Evolutionary conservation across 805 yeast species (phyloP).

Genomic region (Myxozyma kluyveri): DNA sequence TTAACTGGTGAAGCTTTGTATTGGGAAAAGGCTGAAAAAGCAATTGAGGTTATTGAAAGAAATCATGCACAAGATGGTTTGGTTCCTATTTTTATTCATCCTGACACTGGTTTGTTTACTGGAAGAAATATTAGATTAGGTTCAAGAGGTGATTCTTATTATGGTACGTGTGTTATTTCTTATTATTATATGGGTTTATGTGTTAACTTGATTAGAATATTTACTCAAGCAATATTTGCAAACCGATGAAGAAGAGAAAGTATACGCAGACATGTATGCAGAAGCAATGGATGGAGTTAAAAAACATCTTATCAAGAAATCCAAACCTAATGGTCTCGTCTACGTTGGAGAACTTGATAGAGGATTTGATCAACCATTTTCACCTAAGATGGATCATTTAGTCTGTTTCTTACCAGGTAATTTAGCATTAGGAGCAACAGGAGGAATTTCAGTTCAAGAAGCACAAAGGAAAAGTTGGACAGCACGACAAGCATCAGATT

Average conservation of each 20-base stretch:
- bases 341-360: conserved; percentile 74
- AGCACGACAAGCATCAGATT: conserved; percentile 55
- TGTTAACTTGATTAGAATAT: conserved; percentile 45
- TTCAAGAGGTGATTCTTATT: conserved; percentile 89
- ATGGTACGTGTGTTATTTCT: conserved; percentile 42
- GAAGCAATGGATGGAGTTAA: conserved; percentile 76
- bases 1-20: conserved; percentile 75
- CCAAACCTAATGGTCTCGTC: conserved; percentile 57
- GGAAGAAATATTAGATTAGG: conserved; percentile 74
- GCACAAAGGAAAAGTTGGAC: conserved; percentile 61
- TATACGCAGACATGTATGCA: conserved; percentile 72
- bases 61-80: conserved; percentile 69
- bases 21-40: conserved; percentile 76
- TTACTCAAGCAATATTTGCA: conserved; percentile 80
- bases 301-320: conserved; percentile 57
- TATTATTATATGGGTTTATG: neutral
- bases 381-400: conserved; percentile 84
- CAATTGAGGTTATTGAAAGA: conserved; percentile 66
- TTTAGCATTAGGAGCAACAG: conserved; percentile 85
- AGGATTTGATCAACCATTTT: conserved; percentile 60
- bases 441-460: conserved; percentile 55
- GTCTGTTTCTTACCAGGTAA: conserved; percentile 91
- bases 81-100: conserved; percentile 75
- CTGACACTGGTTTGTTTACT: conserved; percentile 67
- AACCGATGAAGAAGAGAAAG: conserved; percentile 57